Base-by-base conservation (phyloP, 2,329 filamentous ascomycete genomes). In the Diaporthe eres region DNA sequence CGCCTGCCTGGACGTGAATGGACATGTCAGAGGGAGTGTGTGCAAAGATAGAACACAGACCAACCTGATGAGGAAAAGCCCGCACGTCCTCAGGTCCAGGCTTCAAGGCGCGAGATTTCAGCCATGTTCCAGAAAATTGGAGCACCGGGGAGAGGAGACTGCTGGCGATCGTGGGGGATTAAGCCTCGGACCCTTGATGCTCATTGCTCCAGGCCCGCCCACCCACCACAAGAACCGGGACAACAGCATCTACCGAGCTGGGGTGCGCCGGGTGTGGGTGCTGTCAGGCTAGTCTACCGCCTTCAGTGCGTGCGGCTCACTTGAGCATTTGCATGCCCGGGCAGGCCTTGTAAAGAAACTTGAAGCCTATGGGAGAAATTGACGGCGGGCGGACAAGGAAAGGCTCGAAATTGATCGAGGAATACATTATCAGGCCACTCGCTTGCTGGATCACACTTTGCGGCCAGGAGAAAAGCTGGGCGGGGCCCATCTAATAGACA, bases 61-160 rank as follows among this genome's bases (percentile, higher is more conserved):
- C 31, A 68, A 37, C 65, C 65, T 5, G 17, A 68, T 53, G 37
- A 51, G 37, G 34, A 19, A 55, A 65, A 39, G 60, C 44, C 44
- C 57, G 70, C 70, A 61, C 70, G 53, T n/a, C 25, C 57, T 28
- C 17, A 42, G 17, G 53, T 61, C 31, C 57, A 42, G 60, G 47
- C 65, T 68, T n/a, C 22, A 53, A 39, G 44, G 47, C 15, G 71
- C 58, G 47, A 51, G 47, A 51, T 47, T 49, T 47, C 55, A 63
- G 53, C 60, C 55, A 73, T 67, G 71, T 73, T 73, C 71, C 71
- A 73, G 71, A 73, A 73, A 73, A 73, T 61, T 67, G 71, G 71
- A 44, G 71, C n/a, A 67, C 9, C 9, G 47, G 15, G 58, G 58
- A 65, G 58, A 42, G 47, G 31, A 53, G 22, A 53, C 22, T 68